These are phyloP conservation scores for Senecio squalidus DNA, from an alignment of 140 eudicot genomes.

Conservation along the genomic window DNA sequence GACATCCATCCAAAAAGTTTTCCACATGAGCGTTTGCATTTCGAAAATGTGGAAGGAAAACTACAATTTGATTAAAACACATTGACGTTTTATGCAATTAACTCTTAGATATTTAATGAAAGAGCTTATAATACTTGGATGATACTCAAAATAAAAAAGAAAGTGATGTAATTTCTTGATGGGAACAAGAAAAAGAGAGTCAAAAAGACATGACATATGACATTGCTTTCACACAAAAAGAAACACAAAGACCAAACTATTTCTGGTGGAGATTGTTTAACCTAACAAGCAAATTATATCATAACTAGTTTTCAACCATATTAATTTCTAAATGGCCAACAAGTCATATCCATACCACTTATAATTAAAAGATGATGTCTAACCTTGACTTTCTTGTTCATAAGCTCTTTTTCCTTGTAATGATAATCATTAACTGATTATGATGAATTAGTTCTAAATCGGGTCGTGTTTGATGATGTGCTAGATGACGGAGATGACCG, in stretches of 20 bases:
- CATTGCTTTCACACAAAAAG: slow-evolving; percentile 11
- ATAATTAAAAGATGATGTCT: slow-evolving; percentile 4
- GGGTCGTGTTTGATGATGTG: not conserved
- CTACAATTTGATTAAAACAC: too few species aligned
- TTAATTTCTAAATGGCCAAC: slow-evolving; percentile 22
- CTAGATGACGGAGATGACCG: not conserved
- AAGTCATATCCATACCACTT: slow-evolving; percentile 17
- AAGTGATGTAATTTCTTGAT: too few species aligned
- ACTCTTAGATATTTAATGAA: too few species aligned
- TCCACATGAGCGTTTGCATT: too few species aligned
- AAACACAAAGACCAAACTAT: slow-evolving; percentile 12
- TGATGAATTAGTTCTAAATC: not conserved
- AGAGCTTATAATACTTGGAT: too few species aligned
- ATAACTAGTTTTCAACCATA: slow-evolving; percentile 22
- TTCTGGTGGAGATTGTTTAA: slow-evolving; percentile 30
- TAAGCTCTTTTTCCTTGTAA: not conserved
- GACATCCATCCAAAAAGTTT: too few species aligned
- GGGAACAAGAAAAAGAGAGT: not conserved
- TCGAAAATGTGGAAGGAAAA: too few species aligned
- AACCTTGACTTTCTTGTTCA: slow-evolving; percentile 9
- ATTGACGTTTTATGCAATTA: too few species aligned
- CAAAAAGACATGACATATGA: slow-evolving; percentile 16
- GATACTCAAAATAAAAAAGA: too few species aligned
- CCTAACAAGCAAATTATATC: slow-evolving; percentile 21
- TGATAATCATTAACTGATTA: slow-evolving; percentile 1